Evolutionary conservation across 495 filamentous ascomycete species (phyloP).

Genomic region (Opeltia flavorubescens): DNA sequence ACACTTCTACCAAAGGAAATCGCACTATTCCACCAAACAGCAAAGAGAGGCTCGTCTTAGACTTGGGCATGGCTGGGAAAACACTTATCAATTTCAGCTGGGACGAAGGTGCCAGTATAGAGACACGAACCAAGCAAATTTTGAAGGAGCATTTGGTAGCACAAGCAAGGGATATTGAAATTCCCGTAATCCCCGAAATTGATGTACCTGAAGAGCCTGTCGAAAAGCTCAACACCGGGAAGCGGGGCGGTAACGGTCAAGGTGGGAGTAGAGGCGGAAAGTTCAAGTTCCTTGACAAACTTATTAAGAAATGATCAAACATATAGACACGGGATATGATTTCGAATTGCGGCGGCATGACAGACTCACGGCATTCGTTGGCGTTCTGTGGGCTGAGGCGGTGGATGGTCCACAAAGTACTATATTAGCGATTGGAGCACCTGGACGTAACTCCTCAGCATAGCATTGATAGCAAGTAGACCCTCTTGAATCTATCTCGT

Average conservation of each 20-base stretch:
- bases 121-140: slow-evolving; percentile 26
- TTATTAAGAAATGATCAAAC: slow-evolving; percentile 36
- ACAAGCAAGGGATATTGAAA: slow-evolving; percentile 51
- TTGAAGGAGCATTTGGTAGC: slow-evolving; percentile 53
- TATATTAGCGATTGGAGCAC: no score
- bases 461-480: no score
- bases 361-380: background rate
- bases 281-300: slow-evolving; percentile 59
- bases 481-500: no score
- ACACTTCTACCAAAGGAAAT: slow-evolving; percentile 18
- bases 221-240: slow-evolving; percentile 31
- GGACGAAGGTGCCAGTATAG: slow-evolving; percentile 41
- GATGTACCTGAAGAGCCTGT: slow-evolving; percentile 25
- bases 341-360: background rate
- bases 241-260: slow-evolving; percentile 4
- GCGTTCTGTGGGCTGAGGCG: background rate
- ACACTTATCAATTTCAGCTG: slow-evolving; percentile 69
- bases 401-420: no score
- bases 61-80: slow-evolving; percentile 51
- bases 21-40: slow-evolving; percentile 31
- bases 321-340: background rate
- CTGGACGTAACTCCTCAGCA: no score
- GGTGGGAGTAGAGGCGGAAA: slow-evolving; percentile 29
- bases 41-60: slow-evolving; percentile 49
- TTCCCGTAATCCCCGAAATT: slow-evolving; percentile 30